Evolutionary conservation across 257 asterid genomes (phyloP).

Genomic region (Thymus quinquecostatus): DNA sequence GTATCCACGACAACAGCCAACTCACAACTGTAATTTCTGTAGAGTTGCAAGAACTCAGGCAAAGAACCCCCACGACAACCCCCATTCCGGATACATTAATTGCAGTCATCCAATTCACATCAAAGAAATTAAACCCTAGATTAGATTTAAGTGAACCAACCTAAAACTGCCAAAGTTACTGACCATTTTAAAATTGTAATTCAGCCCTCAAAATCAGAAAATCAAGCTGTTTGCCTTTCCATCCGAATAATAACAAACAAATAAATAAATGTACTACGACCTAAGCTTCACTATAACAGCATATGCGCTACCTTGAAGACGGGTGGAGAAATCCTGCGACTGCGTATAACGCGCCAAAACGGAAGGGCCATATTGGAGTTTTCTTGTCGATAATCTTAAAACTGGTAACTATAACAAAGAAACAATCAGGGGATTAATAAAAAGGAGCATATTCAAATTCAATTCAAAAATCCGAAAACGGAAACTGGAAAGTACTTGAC

Average conservation of each 20-base stretch:
- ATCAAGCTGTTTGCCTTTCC: background rate
- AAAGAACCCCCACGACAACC: background rate
- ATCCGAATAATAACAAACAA: background rate
- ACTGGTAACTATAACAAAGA: conserved; percentile 51
- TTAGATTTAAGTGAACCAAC: too few species aligned
- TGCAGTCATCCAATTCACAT: background rate
- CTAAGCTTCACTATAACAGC: too few species aligned
- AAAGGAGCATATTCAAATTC: background rate
- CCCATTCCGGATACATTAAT: background rate
- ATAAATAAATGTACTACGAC: background rate
- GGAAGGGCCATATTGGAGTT: conserved; percentile 34
- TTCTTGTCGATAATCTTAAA: conserved; percentile 38
- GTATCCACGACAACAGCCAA: background rate
- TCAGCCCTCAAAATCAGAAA: background rate
- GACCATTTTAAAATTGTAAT: background rate
- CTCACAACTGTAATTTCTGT: background rate
- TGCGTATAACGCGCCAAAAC: conserved; percentile 72
- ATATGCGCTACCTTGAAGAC: conserved; percentile 71
- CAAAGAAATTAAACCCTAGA: too few species aligned
- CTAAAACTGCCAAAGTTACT: background rate
- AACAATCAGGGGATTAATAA: background rate
- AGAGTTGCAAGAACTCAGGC: too few species aligned
- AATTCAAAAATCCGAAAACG: background rate
- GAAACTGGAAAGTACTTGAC: conserved; percentile 47
- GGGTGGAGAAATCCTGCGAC: conserved; percentile 70